Evolutionary conservation across 1,139 yeast genomes (phyloP), one percentile per base, ranked within the genome.

Genomic region (Lodderomyces jiufengensis): DNA sequence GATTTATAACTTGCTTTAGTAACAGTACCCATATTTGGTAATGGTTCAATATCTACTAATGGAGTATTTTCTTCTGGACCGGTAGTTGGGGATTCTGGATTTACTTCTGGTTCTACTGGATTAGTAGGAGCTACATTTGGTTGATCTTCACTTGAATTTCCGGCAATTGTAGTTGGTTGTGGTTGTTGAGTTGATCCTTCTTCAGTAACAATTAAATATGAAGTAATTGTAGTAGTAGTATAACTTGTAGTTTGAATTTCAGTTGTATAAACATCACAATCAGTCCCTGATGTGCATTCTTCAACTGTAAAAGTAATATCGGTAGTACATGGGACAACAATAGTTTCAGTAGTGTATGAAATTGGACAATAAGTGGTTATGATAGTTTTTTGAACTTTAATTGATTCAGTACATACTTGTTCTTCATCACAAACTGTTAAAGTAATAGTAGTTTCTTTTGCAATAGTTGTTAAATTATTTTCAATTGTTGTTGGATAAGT

Each of bases 361-460:
- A 28, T 34, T 18, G 45, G 47, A 33, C 47, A 43, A 27, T 42
- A 40, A n/a, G 47, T 43, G 24, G 37, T 32, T 26, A 42, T 37
- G 12, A 35, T 24, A 11, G 47, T 42, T 9, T 27, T 36, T 22
- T 15, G 25, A 11, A 36, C 23, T 4, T 34, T 39, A 15, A 36
- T 29, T 9, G 11, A 10, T n/a, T 33, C 36, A 11, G 21, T 23
- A 36, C 47, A 41, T 10, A 16, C 27, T 5, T 33, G 31, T 6
- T 27, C 45, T 14, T 36, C 43, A 9, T 36, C 40, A 34, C 46
- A 44, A 12, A 33, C 31, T 18, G 47, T 44, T 25, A 42, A 23
- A 6, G 43, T 41, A 16, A 34, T 18, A 5, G 43, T 36, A 9
- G 27, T 29, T 20, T 34, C 41, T 9, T 34, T 27, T 6, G 39